phyloP scores from a whole-genome alignment of 768 basidiomycete species.

The Auriscalpium microsporum region DNA sequence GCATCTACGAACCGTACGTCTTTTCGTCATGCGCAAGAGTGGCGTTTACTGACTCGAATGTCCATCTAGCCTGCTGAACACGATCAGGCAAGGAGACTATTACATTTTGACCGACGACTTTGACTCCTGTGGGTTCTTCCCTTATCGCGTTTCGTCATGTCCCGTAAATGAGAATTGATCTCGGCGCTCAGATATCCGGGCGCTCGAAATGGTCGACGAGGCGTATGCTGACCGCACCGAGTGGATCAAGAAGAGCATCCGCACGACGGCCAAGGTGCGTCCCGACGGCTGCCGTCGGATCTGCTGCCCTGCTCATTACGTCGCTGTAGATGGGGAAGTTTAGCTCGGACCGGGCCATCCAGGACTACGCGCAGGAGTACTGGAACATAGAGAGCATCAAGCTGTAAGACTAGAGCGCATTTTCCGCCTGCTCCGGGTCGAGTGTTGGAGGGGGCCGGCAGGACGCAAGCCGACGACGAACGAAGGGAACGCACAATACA shows the following conservation, averaged over 20 bases:
- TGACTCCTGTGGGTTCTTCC: constrained; percentile 61
- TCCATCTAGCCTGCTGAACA: constrained; percentile 52
- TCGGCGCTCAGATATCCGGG: constrained; percentile 54
- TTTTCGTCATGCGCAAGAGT: constrained; percentile 9
- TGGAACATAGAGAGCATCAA: constrained; percentile 60
- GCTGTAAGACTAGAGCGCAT: constrained; percentile 8
- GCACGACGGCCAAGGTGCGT: constrained; percentile 65
- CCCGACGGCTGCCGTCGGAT: not conserved
- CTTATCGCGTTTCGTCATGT: not conserved
- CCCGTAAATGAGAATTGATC: not conserved
- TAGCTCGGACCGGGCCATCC: constrained; percentile 88
- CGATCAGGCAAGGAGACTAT: constrained; percentile 66
- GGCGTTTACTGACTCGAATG: constrained; percentile 16
- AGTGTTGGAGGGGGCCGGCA: not conserved
- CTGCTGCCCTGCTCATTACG: not conserved
- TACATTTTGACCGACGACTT: constrained; percentile 90
- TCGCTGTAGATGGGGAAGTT: constrained; percentile 86
- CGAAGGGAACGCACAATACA: too few relatives aligned
- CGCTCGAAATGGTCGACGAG: constrained; percentile 80
- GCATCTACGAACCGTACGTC: constrained; percentile 82
- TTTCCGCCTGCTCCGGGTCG: not conserved
- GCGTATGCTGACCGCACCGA: constrained; percentile 75
- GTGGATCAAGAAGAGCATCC: constrained; percentile 90
- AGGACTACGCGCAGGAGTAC: constrained; percentile 84
- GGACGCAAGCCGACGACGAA: too few relatives aligned